phyloP scores from a whole-genome alignment of 768 basidiomycete genomes.

The Amanita polypyramis region DNA sequence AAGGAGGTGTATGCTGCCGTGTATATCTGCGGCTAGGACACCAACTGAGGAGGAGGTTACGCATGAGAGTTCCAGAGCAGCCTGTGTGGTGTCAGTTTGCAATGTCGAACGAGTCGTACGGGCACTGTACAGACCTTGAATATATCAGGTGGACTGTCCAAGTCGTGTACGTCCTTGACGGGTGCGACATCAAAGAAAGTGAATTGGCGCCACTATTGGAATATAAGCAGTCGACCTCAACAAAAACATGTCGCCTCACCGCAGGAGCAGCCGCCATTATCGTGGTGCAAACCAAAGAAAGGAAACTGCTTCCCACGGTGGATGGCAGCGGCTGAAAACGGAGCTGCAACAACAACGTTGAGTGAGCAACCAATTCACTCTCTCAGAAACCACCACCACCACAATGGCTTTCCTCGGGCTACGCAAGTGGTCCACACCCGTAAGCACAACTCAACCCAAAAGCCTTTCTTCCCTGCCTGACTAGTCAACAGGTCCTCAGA shows the following conservation, averaged over 20 bases:
- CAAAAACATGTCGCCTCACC: background rate
- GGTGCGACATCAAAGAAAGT: constrained; percentile 76
- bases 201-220: constrained; percentile 69
- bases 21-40: constrained; percentile 73
- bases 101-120: background rate
- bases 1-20: constrained; percentile 73
- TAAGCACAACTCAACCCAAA: constrained; percentile 35
- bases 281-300: background rate
- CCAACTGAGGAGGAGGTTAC: constrained; percentile 54
- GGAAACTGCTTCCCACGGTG: background rate
- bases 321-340: background rate
- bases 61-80: constrained; percentile 64
- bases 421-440: constrained; percentile 76
- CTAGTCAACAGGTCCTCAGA: constrained; percentile 48
- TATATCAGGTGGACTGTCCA: constrained; percentile 63
- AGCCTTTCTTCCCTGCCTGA: no score
- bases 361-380: no score
- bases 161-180: constrained; percentile 73
- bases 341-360: no score
- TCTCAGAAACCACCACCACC: no score
- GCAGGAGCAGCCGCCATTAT: background rate
- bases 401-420: constrained; percentile 68
- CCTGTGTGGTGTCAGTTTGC: constrained; percentile 22
- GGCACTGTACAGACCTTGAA: constrained; percentile 44
- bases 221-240: no score